Evolutionary conservation across 2,329 filamentous ascomycete genomes (phyloP), one percentile per base, ranked within the genome.

Genomic region (Fusarium mexicanum): DNA sequence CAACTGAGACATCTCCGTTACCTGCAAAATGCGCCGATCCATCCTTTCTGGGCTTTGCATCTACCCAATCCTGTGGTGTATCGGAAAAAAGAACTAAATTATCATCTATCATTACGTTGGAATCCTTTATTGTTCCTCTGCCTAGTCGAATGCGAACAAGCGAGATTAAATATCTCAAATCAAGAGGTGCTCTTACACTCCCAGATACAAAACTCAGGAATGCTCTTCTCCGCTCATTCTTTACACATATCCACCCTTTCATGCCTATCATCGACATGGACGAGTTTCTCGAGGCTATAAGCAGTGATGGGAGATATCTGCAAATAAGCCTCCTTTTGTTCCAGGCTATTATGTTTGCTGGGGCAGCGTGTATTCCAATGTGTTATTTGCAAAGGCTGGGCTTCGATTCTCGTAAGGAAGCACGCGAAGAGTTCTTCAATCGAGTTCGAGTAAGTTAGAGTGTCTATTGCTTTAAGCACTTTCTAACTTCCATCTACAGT

Each of bases 291-390:
- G 4, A 16, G 3, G 12, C 44, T 20, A 29, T 47, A 47, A n/a
- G 17, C 5, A 8, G 11, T 20, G 24, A 14, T 29, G 44, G 24
- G 20, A 20, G 7, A 6, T 0, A 47, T 10, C 12, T 26, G 1
- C 2, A 8, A 10, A 47, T 47, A 7, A 47, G 44, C 24, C 9
- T 47, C 11, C 44, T 47, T 6, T 12, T 47, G 13, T 47, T 47
- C 44, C 44, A 47, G 8, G 24, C 44, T 11, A 17, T 47, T 0
- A 47, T 47, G 44, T 47, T 47, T 47, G 44, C 24, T 8, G 44
- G 44, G 24, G 44, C 44, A 4, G 44, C 44, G 10, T 47, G 44
- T 8, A 29, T 13, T 11, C 24, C 24, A 1, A 47, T 47, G 24
- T 29, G 44, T 17, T 47, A 47, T 20, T 6, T 47, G 4, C 14